Base-by-base conservation (phyloP, 768 basidiomycete species). In the Suillus subalutaceus region DNA sequence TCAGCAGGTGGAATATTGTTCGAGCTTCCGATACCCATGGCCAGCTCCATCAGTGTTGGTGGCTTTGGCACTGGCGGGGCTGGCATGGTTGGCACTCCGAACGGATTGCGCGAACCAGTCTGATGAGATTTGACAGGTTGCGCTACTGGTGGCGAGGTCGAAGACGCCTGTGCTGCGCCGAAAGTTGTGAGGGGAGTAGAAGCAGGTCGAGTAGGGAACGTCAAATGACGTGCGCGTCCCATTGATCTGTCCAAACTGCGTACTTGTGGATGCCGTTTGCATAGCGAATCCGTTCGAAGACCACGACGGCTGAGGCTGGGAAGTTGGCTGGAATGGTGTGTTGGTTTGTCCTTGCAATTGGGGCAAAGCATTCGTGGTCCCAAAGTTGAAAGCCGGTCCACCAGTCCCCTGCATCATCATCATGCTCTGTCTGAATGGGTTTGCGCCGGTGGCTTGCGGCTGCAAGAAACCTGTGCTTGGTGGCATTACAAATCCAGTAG, bases 21-120 rank as follows among this genome's bases (percentile, higher is more conserved):
- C n/a, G 62, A 43, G 52, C 67, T 73, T 53, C 78, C 80, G 20
- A 77, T 69, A 12, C 86, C 85, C 79, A 84, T 85, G 3, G 89
- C 85, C 16, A 98, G 78, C 72, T 97, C 92, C 78, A 92, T 86
- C 72, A 98, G 80, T 2, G 93, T 94, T 12, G 91, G 93, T 37
- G 83, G 85, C 74, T 89, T 91, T 1, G 93, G 91, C 35, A 92
- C 81, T 18, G 91, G 88, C 1, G 89, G 85, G 18, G 81, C 79
- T 30, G 86, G 79, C 10, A 84, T 83, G 6, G 85, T 81, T 5
- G 92, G 86, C 38, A 87, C 86, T 7, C 95, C 96, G 69, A 99
- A 99, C 4, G 97, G 97, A 83, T 99, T 99, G 70, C 88, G 89
- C 8, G 94, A 93, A 35, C 97, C 97, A 4, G 97, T 99, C 75